These are phyloP conservation scores for Arthrinium puccinioides DNA, from an alignment of 2,329 filamentous ascomycete species.

Conservation along the genomic window DNA sequence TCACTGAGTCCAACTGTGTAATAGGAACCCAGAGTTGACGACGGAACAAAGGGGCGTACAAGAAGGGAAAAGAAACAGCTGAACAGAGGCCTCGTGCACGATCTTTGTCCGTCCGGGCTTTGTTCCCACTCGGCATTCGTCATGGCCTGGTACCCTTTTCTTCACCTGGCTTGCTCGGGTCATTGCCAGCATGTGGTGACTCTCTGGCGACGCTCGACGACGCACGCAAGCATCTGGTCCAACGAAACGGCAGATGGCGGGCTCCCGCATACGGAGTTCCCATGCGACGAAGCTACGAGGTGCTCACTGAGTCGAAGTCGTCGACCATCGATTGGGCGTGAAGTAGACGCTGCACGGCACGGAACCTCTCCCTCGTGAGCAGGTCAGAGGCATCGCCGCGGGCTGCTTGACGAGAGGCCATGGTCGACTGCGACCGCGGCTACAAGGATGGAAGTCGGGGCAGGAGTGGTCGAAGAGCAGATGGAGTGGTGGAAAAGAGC, in stretches of 20 bases:
- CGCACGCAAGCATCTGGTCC: background rate
- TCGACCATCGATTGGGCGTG: too few relatives aligned
- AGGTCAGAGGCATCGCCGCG: background rate
- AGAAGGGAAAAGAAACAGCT: background rate
- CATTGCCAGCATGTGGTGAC: background rate
- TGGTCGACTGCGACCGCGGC: slow-evolving; percentile 1
- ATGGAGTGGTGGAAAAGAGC: too few relatives aligned
- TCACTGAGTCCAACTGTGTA: slow-evolving; percentile 1
- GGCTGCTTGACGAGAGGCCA: slow-evolving; percentile 2
- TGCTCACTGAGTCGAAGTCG: background rate
- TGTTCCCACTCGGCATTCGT: slow-evolving; percentile 1
- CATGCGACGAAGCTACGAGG: background rate
- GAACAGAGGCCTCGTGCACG: background rate
- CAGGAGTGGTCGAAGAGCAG: slow-evolving; percentile 3
- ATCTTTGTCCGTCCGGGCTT: slow-evolving; percentile 1
- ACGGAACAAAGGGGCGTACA: background rate
- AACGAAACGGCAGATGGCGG: background rate
- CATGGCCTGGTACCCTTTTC: background rate
- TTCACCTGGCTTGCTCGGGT: too few relatives aligned
- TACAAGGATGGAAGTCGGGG: background rate
- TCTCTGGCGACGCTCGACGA: background rate
- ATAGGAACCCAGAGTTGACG: background rate
- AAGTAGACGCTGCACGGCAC: too few relatives aligned
- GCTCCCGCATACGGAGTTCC: background rate
- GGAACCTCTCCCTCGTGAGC: too few relatives aligned